Conservation (phyloP, 2,329 filamentous ascomycete species). For the Bimuria novae-zelandiae region DNA sequence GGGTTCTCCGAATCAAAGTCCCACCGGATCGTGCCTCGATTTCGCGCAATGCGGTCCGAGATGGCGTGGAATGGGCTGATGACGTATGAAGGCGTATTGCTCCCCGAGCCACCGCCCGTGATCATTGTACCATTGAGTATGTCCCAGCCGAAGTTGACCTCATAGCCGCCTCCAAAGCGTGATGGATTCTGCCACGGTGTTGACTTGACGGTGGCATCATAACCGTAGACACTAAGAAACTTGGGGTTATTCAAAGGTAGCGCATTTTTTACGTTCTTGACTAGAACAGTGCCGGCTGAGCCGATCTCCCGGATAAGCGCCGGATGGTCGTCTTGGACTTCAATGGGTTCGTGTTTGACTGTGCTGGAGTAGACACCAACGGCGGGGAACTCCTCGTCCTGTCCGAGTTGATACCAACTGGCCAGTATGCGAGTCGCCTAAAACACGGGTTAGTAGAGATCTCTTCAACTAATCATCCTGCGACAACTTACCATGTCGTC, state of each 20-base stretch:
- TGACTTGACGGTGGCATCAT: slow-evolving; percentile 44
- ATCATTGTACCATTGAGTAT: slow-evolving; percentile 50
- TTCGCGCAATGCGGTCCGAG: slow-evolving; percentile 32
- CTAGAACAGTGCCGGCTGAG: slow-evolving; percentile 46
- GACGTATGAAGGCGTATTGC: slow-evolving; percentile 46
- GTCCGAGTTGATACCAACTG: slow-evolving; percentile 41
- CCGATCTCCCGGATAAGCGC: slow-evolving; percentile 48
- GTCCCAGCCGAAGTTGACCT: slow-evolving; percentile 44
- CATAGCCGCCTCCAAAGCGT: slow-evolving; percentile 46
- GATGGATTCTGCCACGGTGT: slow-evolving; percentile 45
- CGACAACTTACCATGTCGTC: slow-evolving; percentile 32
- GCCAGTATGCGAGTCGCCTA: slow-evolving; percentile 29
- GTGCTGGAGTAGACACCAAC: slow-evolving; percentile 29
- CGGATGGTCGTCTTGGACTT: slow-evolving; percentile 50
- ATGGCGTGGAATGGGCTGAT: slow-evolving; percentile 50
- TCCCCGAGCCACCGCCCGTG: slow-evolving; percentile 48
- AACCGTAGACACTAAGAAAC: slow-evolving; percentile 47
- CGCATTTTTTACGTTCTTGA: slow-evolving; percentile 60
- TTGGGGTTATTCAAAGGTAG: slow-evolving; percentile 55
- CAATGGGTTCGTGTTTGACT: slow-evolving; percentile 50
- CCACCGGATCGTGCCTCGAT: slow-evolving; percentile 41
- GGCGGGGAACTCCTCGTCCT: slow-evolving; percentile 43
- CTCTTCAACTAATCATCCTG: too few species aligned
- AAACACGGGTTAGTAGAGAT: not conserved
- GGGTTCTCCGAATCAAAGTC: slow-evolving; percentile 41